These are phyloP conservation scores for Spencermartinsiella europaea DNA, from an alignment of 805 yeast genomes.

Conservation along the genomic window DNA sequence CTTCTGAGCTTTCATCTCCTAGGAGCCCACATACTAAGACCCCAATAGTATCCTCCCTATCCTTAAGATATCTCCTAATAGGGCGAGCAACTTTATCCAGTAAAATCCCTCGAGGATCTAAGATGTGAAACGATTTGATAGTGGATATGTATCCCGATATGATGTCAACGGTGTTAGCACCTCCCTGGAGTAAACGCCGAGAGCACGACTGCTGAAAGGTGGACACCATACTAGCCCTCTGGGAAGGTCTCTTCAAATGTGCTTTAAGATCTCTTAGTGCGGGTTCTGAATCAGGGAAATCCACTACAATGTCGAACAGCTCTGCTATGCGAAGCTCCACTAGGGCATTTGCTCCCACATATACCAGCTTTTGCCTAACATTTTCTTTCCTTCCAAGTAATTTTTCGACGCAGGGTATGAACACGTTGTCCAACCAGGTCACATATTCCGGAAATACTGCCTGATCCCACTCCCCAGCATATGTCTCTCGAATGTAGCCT, in stretches of 20 bases:
- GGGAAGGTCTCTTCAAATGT: constrained; percentile 44
- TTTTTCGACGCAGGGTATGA: constrained; percentile 8
- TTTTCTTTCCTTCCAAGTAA: constrained; percentile 11
- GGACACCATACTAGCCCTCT: constrained; percentile 48
- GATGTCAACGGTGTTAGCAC: constrained; percentile 70
- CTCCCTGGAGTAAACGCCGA: constrained; percentile 61
- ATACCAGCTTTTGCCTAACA: constrained; percentile 5
- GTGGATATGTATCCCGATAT: constrained; percentile 65
- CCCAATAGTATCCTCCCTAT: constrained; percentile 66
- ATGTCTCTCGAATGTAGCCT: constrained; percentile 10
- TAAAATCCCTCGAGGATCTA: constrained; percentile 86
- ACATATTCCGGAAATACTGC: constrained; percentile 8
- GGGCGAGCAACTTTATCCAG: constrained; percentile 75
- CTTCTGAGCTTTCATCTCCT: constrained; percentile 36
- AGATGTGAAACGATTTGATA: constrained; percentile 59
- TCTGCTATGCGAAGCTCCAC: constrained; percentile 49
- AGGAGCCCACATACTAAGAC: constrained; percentile 69
- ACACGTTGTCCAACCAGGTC: constrained; percentile 13
- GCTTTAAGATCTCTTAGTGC: constrained; percentile 55
- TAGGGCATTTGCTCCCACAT: constrained; percentile 14
- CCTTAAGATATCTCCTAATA: constrained; percentile 63
- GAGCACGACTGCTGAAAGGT: constrained; percentile 44
- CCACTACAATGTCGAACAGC: constrained; percentile 51
- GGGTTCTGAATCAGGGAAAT: constrained; percentile 47
- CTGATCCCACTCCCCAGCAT: constrained; percentile 13